phyloP scores from a whole-genome alignment of 2,329 filamentous ascomycete species.

The Fusarium pseudoanthophilum region DNA sequence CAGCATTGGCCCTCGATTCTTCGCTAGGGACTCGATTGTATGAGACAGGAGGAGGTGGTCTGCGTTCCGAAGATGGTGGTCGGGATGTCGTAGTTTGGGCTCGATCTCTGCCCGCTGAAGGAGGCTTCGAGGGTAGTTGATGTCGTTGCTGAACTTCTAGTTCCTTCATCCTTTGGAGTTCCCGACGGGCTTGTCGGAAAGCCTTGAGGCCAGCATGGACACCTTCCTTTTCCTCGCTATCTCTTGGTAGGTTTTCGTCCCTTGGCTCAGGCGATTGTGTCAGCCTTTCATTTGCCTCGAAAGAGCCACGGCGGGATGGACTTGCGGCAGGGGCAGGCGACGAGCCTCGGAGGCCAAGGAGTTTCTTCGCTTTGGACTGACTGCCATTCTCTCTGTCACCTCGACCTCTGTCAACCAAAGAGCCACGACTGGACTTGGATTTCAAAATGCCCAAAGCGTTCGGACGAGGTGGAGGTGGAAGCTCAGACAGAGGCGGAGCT shows the following conservation, averaged over 20 bases:
- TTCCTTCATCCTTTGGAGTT: slow-evolving; percentile 67
- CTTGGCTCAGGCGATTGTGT: slow-evolving; percentile 30
- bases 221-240: slow-evolving; percentile 50
- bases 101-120: slow-evolving; percentile 30
- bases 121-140: slow-evolving; percentile 36
- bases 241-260: slow-evolving; percentile 39
- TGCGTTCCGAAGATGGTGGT: slow-evolving; percentile 57
- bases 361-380: slow-evolving; percentile 68
- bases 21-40: slow-evolving; percentile 59
- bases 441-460: slow-evolving; percentile 73
- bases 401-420: slow-evolving; percentile 63
- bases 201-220: slow-evolving; percentile 64
- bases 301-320: slow-evolving; percentile 52
- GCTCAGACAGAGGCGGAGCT: slow-evolving; percentile 50
- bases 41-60: slow-evolving; percentile 54
- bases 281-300: slow-evolving; percentile 30
- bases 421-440: slow-evolving; percentile 74
- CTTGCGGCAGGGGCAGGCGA: slow-evolving; percentile 54
- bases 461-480: slow-evolving; percentile 56
- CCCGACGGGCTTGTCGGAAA: slow-evolving; percentile 67
- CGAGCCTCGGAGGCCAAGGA: slow-evolving; percentile 66
- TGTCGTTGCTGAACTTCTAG: slow-evolving; percentile 59
- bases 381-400: slow-evolving; percentile 53
- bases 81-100: slow-evolving; percentile 40
- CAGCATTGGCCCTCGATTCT: slow-evolving; percentile 50